These are phyloP conservation scores for Durio zibethinus DNA, from an alignment of 345 rosid genomes.

Conservation along the genomic window DNA sequence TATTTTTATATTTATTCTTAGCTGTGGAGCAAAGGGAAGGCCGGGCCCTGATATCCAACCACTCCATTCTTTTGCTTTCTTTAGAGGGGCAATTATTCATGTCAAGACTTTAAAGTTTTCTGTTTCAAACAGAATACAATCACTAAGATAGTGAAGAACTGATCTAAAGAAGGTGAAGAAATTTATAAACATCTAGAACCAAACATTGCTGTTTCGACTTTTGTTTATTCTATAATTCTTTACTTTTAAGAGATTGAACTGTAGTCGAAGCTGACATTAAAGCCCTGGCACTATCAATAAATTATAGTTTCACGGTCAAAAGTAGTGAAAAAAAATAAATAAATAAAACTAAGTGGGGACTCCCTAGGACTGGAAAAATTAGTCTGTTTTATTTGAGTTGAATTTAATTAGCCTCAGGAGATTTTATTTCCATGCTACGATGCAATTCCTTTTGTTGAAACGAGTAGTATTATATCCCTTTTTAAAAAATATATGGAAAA, in stretches of 20 bases:
- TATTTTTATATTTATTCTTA: neutral
- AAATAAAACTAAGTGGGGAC: too few species aligned
- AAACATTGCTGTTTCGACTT: neutral
- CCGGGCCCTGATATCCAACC: neutral
- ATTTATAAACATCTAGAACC: neutral
- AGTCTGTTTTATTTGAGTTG: too few species aligned
- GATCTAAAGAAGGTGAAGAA: neutral
- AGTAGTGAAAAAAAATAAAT: too few species aligned
- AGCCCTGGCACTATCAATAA: neutral
- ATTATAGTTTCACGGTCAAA: too few species aligned
- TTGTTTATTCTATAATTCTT: neutral
- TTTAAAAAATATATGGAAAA: too few species aligned
- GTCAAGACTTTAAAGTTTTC: neutral
- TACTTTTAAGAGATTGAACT: neutral
- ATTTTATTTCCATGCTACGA: too few species aligned
- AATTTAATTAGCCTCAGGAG: too few species aligned
- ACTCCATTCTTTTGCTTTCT: constrained; percentile 1
- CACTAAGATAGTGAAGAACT: neutral
- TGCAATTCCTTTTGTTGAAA: too few species aligned
- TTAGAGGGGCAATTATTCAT: neutral
- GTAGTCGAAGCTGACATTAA: neutral
- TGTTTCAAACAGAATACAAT: neutral
- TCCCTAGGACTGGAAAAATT: too few species aligned
- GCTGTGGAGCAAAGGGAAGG: constrained; percentile 2
- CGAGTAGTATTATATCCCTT: too few species aligned